Conservation (phyloP, 2,329 filamentous ascomycete genomes). For the Thermothelomyces thermophilus region DNA sequence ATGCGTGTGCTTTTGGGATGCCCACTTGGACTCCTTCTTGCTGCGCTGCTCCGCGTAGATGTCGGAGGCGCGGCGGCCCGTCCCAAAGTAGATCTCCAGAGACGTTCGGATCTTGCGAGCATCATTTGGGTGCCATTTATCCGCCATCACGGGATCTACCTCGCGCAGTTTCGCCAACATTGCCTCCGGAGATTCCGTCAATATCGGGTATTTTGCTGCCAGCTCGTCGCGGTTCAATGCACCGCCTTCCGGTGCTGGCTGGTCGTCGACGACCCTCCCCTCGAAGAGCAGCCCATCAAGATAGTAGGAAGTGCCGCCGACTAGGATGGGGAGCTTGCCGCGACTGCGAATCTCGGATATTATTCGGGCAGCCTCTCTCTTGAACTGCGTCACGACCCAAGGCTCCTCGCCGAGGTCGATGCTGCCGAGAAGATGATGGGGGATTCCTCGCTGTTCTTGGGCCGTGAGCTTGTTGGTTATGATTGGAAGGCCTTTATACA, state of each 20-base stretch:
- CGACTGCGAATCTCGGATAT: slow-evolving; percentile 73
- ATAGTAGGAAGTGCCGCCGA: slow-evolving; percentile 95
- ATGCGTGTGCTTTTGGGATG: slow-evolving; percentile 15
- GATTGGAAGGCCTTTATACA: slow-evolving; percentile 85
- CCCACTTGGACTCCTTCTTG: slow-evolving; percentile 24
- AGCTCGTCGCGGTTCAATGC: slow-evolving; percentile 29
- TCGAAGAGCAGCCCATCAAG: slow-evolving; percentile 82
- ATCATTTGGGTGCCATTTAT: slow-evolving; percentile 91
- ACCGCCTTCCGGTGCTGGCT: slow-evolving; percentile 2
- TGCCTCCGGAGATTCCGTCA: slow-evolving; percentile 63
- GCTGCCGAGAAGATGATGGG: slow-evolving; percentile 80
- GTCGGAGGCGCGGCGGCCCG: slow-evolving; percentile 74
- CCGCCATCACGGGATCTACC: slow-evolving; percentile 84
- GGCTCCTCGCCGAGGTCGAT: slow-evolving; percentile 69
- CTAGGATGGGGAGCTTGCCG: slow-evolving; percentile 79
- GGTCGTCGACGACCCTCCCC: slow-evolving; percentile 51
- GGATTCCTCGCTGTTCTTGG: slow-evolving; percentile 69
- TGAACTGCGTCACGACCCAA: slow-evolving; percentile 78
- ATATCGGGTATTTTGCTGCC: slow-evolving; percentile 55
- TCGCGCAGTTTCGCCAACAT: slow-evolving; percentile 67
- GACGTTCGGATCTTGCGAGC: slow-evolving; percentile 82
- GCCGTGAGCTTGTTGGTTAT: slow-evolving; percentile 88
- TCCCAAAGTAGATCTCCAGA: slow-evolving; percentile 81
- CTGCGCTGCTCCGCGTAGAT: slow-evolving; percentile 72
- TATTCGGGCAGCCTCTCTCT: slow-evolving; percentile 56